These are phyloP conservation scores for Yamadazyma tumulicola DNA, from an alignment of 805 yeast species.

Conservation along the genomic window DNA sequence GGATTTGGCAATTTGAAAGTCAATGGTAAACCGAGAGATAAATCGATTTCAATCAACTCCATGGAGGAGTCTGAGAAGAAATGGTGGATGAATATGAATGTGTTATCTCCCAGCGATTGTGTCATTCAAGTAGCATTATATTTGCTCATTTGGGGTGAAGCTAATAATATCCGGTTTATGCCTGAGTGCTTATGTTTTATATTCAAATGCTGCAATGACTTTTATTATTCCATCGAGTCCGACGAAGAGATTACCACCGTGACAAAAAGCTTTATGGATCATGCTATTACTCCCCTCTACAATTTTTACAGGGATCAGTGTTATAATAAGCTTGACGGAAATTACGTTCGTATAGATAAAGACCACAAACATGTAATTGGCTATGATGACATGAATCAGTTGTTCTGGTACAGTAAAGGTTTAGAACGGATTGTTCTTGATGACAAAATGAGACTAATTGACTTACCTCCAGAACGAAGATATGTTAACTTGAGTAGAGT, in stretches of 20 bases:
- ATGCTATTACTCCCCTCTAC: slow-evolving; percentile 72
- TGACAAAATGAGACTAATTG: slow-evolving; percentile 48
- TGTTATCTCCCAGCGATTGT: slow-evolving; percentile 50
- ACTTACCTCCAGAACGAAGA: slow-evolving; percentile 52
- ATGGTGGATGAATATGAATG: slow-evolving; percentile 52
- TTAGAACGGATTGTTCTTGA: slow-evolving; percentile 51
- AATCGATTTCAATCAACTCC: slow-evolving; percentile 10
- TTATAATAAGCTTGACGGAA: slow-evolving; percentile 43
- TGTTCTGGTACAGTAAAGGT: slow-evolving; percentile 79
- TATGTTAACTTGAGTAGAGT: slow-evolving; percentile 52
- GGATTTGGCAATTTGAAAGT: slow-evolving; percentile 30
- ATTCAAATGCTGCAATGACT: slow-evolving; percentile 75
- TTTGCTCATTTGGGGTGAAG: slow-evolving; percentile 73
- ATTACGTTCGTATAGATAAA: slow-evolving; percentile 45
- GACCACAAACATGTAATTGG: slow-evolving; percentile 75
- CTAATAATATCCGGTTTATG: slow-evolving; percentile 56
- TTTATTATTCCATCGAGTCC: slow-evolving; percentile 48
- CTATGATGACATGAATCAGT: slow-evolving; percentile 85
- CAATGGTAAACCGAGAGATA: slow-evolving; percentile 18
- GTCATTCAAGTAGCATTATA: slow-evolving; percentile 65
- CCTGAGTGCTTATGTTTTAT: slow-evolving; percentile 58
- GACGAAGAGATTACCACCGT: slow-evolving; percentile 8
- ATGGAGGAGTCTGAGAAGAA: slow-evolving; percentile 44
- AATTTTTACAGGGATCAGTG: slow-evolving; percentile 54
- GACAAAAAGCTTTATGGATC: slow-evolving; percentile 53